These are phyloP conservation scores for Exutisphaerella laricina DNA, from an alignment of 2,329 filamentous ascomycete species.

Conservation along the genomic window DNA sequence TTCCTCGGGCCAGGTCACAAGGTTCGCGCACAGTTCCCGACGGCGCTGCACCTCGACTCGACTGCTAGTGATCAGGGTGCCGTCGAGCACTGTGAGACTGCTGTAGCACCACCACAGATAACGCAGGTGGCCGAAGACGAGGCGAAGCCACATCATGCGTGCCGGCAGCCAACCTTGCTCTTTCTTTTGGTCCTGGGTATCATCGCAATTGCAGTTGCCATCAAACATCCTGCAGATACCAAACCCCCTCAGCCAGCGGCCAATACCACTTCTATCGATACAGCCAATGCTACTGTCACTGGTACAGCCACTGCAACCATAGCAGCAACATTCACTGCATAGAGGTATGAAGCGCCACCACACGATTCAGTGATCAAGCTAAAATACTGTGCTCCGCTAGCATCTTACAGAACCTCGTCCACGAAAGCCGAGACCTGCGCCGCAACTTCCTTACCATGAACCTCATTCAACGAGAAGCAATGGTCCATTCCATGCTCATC, in stretches of 20 bases:
- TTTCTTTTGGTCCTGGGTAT: background rate
- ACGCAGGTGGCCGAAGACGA: background rate
- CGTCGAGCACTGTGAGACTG: background rate
- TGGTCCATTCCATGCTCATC: constrained; percentile 52
- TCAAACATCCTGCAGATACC: too few relatives aligned
- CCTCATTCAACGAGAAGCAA: constrained; percentile 52
- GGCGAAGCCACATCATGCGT: background rate
- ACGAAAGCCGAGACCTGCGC: constrained; percentile 6
- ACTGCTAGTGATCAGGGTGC: background rate
- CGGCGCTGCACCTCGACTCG: background rate
- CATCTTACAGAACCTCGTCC: background rate
- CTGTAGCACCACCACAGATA: background rate
- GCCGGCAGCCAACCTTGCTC: background rate
- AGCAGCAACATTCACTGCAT: background rate
- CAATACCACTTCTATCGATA: too few relatives aligned
- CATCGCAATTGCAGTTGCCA: too few relatives aligned
- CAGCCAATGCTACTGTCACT: too few relatives aligned
- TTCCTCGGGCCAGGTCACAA: background rate
- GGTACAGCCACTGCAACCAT: background rate
- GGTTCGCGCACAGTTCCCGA: background rate
- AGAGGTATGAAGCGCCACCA: background rate
- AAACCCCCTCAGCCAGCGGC: too few relatives aligned
- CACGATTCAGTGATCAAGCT: background rate
- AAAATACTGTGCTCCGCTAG: background rate
- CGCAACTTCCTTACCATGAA: constrained; percentile 25